Evolutionary conservation across 805 yeast genomes (phyloP).

Genomic region (Hanseniaspora lindneri): DNA sequence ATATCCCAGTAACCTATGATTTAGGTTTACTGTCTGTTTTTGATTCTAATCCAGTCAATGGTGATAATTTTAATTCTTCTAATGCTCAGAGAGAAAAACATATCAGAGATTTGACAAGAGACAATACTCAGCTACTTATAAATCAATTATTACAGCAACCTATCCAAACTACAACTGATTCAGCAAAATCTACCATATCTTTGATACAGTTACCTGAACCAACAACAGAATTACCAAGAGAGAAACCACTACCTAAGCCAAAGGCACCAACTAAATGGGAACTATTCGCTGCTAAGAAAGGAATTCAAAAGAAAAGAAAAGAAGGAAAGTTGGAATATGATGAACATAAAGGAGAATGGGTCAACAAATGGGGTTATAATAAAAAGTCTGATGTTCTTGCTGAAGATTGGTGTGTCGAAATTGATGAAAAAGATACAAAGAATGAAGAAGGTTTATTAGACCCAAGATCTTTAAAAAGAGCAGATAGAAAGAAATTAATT

Average conservation of each 20-base stretch:
- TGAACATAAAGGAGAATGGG: constrained; percentile 89
- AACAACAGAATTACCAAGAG: constrained; percentile 74
- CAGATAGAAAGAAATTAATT: constrained; percentile 70
- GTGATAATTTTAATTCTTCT: constrained; percentile 38
- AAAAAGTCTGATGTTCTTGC: constrained; percentile 61
- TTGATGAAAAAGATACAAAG: constrained; percentile 58
- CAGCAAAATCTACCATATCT: constrained; percentile 59
- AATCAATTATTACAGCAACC: constrained; percentile 88
- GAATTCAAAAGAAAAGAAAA: constrained; percentile 80
- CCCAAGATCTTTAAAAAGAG: constrained; percentile 72
- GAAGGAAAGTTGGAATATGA: constrained; percentile 82
- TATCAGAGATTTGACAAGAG: constrained; percentile 62
- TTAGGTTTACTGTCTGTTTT: constrained; percentile 83
- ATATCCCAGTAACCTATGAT: constrained; percentile 80
- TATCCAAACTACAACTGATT: constrained; percentile 71
- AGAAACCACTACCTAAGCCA: constrained; percentile 85
- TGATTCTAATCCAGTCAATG: constrained; percentile 78
- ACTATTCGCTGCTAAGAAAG: constrained; percentile 87
- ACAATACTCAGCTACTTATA: constrained; percentile 79
- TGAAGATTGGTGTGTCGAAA: constrained; percentile 91
- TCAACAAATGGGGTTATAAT: constrained; percentile 94
- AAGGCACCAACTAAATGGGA: constrained; percentile 95
- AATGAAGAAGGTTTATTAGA: constrained; percentile 59
- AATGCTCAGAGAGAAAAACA: constrained; percentile 53
- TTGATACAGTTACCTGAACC: constrained; percentile 79